Evolutionary conservation across 2,329 filamentous ascomycete genomes (phyloP).

Genomic region (Colletotrichum trifolii): DNA sequence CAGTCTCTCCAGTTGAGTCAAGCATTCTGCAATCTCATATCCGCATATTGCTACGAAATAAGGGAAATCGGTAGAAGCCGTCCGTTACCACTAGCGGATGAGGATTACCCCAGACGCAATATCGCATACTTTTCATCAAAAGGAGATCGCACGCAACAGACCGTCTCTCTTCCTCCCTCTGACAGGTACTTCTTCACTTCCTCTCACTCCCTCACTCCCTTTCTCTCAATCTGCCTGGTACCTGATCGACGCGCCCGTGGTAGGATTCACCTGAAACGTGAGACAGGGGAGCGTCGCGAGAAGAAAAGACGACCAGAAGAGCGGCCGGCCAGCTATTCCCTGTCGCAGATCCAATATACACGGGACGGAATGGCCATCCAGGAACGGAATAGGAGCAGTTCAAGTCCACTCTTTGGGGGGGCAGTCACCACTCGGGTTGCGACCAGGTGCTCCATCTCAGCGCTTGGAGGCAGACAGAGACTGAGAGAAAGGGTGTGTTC

Average conservation of each 20-base stretch:
- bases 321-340: constrained; percentile 4
- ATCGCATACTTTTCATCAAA: constrained; percentile 11
- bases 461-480: constrained; percentile 10
- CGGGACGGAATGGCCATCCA: constrained; percentile 24
- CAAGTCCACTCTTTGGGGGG: not conserved
- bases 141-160: not conserved
- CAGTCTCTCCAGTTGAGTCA: not conserved
- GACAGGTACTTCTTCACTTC: no score
- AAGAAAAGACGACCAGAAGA: not conserved
- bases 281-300: constrained; percentile 6
- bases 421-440: not conserved
- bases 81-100: no score
- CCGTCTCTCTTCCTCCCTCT: no score
- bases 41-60: not conserved
- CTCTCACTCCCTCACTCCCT: no score
- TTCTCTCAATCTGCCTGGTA: constrained; percentile 12
- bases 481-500: no score
- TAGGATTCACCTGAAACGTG: constrained; percentile 32
- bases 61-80: not conserved
- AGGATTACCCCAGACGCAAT: constrained; percentile 7
- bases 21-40: not conserved
- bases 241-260: constrained; percentile 32
- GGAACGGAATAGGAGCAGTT: constrained; percentile 1
- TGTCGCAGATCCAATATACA: constrained; percentile 31
- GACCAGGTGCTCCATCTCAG: not conserved